Evolutionary conservation across 441 rosid species (phyloP).

Genomic region (Omphalea diandra): DNA sequence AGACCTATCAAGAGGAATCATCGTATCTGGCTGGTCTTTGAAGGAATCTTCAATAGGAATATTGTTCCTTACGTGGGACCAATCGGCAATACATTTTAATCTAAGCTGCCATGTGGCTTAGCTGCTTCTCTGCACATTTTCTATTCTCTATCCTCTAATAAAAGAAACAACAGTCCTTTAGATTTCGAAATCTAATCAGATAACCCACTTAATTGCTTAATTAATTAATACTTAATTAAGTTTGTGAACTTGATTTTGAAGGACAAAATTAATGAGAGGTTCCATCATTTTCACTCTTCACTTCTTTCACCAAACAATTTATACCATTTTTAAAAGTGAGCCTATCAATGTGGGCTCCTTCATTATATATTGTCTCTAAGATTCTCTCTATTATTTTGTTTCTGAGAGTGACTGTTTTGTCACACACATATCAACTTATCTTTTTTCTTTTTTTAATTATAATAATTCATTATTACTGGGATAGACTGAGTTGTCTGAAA

Average conservation of each 20-base stretch:
- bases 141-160: slow-evolving; percentile 2
- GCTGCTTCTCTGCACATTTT: slow-evolving; percentile 12
- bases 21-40: slow-evolving; percentile 19
- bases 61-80: slow-evolving; percentile 16
- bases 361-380: slow-evolving; percentile 38
- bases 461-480: slow-evolving; percentile 24
- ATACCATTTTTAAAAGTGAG: slow-evolving; percentile 24
- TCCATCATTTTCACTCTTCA: slow-evolving; percentile 36
- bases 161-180: slow-evolving; percentile 6
- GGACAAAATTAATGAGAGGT: slow-evolving; percentile 25
- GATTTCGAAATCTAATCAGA: slow-evolving; percentile 12
- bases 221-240: neutral
- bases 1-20: slow-evolving; percentile 18
- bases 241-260: slow-evolving; percentile 15
- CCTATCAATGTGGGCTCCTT: slow-evolving; percentile 35
- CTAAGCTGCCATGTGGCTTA: slow-evolving; percentile 22
- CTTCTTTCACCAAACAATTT: slow-evolving; percentile 31
- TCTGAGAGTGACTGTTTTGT: slow-evolving; percentile 42
- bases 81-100: neutral
- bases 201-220: neutral
- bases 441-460: neutral
- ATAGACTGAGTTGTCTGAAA: slow-evolving; percentile 38
- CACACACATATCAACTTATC: slow-evolving; percentile 24
- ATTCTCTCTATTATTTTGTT: slow-evolving; percentile 61
- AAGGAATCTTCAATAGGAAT: slow-evolving; percentile 33